Base-by-base conservation (phyloP, 352 stramenopile species). In the Phytophthora litchii region DNA sequence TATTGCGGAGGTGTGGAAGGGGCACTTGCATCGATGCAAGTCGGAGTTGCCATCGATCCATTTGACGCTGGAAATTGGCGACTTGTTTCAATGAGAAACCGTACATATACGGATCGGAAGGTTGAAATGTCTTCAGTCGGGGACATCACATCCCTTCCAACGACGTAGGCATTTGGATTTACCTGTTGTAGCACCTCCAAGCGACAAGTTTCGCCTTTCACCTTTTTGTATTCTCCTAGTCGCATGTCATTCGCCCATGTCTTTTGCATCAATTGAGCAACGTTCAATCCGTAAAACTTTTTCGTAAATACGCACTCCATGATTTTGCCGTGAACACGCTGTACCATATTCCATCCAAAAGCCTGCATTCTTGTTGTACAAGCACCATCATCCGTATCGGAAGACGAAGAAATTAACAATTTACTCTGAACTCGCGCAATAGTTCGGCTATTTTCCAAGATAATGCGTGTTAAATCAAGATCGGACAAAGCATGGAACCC, bases 221-320 rank as follows among this genome's bases (percentile, higher is more conserved):
- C 69, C 37, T 72, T 73, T 21, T 70, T 61, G 51, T 70, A 76
- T 19, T 67, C 52, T 2, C 68, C 59, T 6, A 80, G 67, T 7
- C 67, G 48, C 50, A 76, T 64, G 45, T 83, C 67, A n/a, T 75
- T 71, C 12, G 58, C 54, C 74, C 74, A 83, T 16, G 68, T 76
- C 51, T 76, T 76, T 27, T 70, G 54, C 67, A 76, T 70, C 29
- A 78, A 27, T 3, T 58, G 17, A 2, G 55, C 47, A 1, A 75
- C 71, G 31, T 74, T 68, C 7, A 75, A 38, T 0, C 56, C 61
- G 14, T 32, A 17, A 46, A 80, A 78, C 1, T 16, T 61, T 45
- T 83, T 83, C 13, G 63, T 66, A 23, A 76, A 83, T 14, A 67
- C 61, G 37, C 66, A 80, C 64, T 67, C 60, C 60, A 83, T 71